Base-by-base conservation (phyloP, 306 rosid genomes). In the Parietaria judaica region DNA sequence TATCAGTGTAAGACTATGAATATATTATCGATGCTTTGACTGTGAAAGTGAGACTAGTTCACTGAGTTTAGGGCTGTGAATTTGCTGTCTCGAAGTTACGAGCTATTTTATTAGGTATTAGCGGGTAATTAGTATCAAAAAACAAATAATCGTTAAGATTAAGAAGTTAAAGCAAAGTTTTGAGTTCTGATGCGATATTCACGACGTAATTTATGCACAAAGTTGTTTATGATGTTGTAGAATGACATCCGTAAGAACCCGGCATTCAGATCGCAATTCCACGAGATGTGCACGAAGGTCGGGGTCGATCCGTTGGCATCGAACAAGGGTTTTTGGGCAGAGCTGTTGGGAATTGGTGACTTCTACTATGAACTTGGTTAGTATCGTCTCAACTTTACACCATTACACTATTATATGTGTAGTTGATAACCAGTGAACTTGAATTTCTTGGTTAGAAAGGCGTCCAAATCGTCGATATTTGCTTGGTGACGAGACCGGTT, bases 221-320 rank as follows among this genome's bases (percentile, higher is more conserved):
- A 8, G 9, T 41, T 41, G 45, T 41, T 41, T 8, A 5, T 41
- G 6, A 41, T 41, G 45, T 52, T 70, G 68, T 86, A 92, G 96
- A 88, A 84, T 80, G 98, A 92, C 57, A 92, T 92, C 52, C 84
- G 95, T 58, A 88, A 88, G 95, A 92, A 92, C 66, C 98, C 96
- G 36, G 95, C 96, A 6, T 92, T 92, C 76, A 80, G 98, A 76
- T 88, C 98, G 54, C 98, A 88, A 73, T 92, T 92, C 67, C 98
- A 92, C 56, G 95, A 92, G 72, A 92, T 92, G 95, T 91, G 98
- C 72, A 83, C 95, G 13, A 88, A 88, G 76, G 95, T 92, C 74
- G 96, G 98, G 68, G 98, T 92, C 9, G 98, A 92, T 76, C 98
- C 98, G 56, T 80, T 86, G 74, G 96, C 96, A 56, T 92, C 95